Evolutionary conservation across 176 grass and related monocot genomes (phyloP), one percentile per base, ranked within the genome.

Genomic region (Aegilops bicornis): DNA sequence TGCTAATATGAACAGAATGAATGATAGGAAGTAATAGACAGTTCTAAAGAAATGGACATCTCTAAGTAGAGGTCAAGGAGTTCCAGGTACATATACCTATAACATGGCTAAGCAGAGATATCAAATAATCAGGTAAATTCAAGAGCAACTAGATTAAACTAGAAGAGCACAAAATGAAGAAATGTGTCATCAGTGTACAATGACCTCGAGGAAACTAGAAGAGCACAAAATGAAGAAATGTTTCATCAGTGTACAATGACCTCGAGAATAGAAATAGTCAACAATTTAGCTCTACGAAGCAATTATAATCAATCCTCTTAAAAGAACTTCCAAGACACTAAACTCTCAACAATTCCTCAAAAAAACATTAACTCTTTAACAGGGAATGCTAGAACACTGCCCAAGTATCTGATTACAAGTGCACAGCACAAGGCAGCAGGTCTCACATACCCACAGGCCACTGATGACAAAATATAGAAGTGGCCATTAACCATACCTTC

Each of bases 401-500:
- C 42, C 19, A 58, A 22, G 54, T 37, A 75, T 67, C 22, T 40
- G 17, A 39, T 67, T 81, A 33, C 23, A 54, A 31, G 39, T 88
- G 33, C 19, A 73, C 67, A 73, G 47, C 20, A 64, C 66, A 81
- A 36, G 17, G 29, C 6, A 15, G 10, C 39, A 16, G 30, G 22
- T 0, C 29, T 0, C 58, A 36, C 10, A 81, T 66, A 27, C 40
- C 29, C 31, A 36, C 4, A 86, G 37, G 13, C 35, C 36, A 76
- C 19, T 12, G 25, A 60, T 72, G 54, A 45, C 4, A 56, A 69
- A n/a, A 3, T 10, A 20, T 12, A 5, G 4, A 32, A 10, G 11
- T 60, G 9, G 25, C 20, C n/a, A 68, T 40, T 70, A 64, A 33
- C 7, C 17, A 40, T 86, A 97, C 95, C 95, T 97, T 97, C 79